Conservation (phyloP, 768 basidiomycete species). For the Trametes cinnabarina region DNA sequence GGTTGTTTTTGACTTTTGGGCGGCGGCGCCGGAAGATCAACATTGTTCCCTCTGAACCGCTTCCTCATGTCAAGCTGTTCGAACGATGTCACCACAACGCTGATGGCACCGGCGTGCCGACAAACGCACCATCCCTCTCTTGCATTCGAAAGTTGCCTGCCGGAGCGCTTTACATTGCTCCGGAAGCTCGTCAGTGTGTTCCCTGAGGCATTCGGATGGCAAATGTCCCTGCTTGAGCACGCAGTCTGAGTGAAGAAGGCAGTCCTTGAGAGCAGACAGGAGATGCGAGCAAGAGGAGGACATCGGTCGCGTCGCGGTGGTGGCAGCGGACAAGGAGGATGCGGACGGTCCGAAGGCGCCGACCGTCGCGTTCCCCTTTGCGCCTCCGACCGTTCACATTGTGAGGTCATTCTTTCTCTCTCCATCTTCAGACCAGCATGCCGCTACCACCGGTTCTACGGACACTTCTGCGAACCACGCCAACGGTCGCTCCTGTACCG, state of each 20-base stretch:
- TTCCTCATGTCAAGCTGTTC: slow-evolving; percentile 32
- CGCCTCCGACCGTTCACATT: neutral
- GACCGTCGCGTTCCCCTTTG: neutral
- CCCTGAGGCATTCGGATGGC: slow-evolving; percentile 83
- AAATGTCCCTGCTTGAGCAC: slow-evolving; percentile 73
- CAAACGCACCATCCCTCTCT: slow-evolving; percentile 76
- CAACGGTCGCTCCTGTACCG: slow-evolving; percentile 55
- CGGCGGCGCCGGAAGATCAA: slow-evolving; percentile 17
- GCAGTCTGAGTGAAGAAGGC: slow-evolving; percentile 83
- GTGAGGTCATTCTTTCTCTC: no score
- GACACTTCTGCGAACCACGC: slow-evolving; percentile 42
- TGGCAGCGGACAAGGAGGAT: slow-evolving; percentile 7
- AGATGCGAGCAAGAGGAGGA: slow-evolving; percentile 79
- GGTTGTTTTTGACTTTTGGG: slow-evolving; percentile 10
- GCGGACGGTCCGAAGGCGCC: slow-evolving; percentile 12
- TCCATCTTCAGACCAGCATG: neutral
- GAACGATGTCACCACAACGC: neutral
- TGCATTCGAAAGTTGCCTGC: slow-evolving; percentile 86
- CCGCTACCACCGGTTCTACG: slow-evolving; percentile 41
- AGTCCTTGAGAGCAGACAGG: slow-evolving; percentile 76
- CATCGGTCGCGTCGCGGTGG: slow-evolving; percentile 42
- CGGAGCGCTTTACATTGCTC: slow-evolving; percentile 77
- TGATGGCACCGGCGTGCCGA: no score
- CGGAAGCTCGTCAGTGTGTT: slow-evolving; percentile 74
- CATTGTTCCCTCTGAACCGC: slow-evolving; percentile 30